phyloP scores from a whole-genome alignment of 1,139 yeast genomes.

The Yamadazyma friedrichii region DNA sequence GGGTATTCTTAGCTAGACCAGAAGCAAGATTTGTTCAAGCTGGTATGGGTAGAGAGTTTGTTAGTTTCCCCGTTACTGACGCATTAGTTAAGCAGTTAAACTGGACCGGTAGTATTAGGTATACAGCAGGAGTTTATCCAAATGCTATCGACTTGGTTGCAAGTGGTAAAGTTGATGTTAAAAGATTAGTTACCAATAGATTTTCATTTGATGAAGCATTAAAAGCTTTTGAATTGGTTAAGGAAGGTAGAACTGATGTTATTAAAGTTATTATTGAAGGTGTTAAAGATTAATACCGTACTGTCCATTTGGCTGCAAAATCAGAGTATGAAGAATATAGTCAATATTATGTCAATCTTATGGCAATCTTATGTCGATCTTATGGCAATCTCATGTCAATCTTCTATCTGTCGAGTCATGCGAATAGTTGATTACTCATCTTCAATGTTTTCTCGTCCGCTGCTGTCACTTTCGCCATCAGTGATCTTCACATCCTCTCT shows the following conservation, averaged over 20 bases:
- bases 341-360: too few relatives aligned
- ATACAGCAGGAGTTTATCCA: conserved; percentile 27
- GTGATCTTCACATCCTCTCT: too few relatives aligned
- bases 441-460: too few relatives aligned
- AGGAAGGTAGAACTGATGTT: conserved; percentile 43
- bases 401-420: too few relatives aligned
- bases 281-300: conserved; percentile 7
- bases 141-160: conserved; percentile 48
- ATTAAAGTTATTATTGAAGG: conserved; percentile 66
- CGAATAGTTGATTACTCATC: too few relatives aligned
- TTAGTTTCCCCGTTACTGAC: conserved; percentile 65
- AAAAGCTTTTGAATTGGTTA: conserved; percentile 68
- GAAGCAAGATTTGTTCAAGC: conserved; percentile 67
- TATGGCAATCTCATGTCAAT: too few relatives aligned
- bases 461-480: too few relatives aligned
- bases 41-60: conserved; percentile 63
- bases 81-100: conserved; percentile 63
- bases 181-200: conserved; percentile 65
- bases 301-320: too few relatives aligned
- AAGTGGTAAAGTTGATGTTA: conserved; percentile 34
- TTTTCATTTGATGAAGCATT: conserved; percentile 66
- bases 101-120: conserved; percentile 59
- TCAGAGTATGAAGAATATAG: too few relatives aligned
- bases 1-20: conserved; percentile 50
- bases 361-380: too few relatives aligned